These are phyloP conservation scores for Oryza officinalis DNA, from an alignment of 176 grass and related monocot species.

Conservation along the genomic window DNA sequence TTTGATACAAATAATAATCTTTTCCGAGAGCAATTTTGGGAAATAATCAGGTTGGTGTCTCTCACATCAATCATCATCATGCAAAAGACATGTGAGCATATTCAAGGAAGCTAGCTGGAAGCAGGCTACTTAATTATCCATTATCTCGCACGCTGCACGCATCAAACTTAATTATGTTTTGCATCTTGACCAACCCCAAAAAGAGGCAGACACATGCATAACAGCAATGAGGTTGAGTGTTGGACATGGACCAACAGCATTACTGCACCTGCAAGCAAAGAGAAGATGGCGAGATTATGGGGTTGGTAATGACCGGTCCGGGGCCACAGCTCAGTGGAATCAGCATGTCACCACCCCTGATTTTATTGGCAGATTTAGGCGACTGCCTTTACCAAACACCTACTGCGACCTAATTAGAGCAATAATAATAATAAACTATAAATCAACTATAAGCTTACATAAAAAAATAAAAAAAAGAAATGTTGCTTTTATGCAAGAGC, in stretches of 20 bases:
- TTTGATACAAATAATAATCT: too few species aligned
- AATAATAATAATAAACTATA: too few species aligned
- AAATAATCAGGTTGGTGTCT: too few species aligned
- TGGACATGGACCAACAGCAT: conserved; percentile 9
- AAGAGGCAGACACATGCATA: neutral
- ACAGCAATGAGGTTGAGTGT: neutral
- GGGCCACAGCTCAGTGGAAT: neutral
- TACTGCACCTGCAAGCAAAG: neutral
- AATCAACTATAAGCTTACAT: too few species aligned
- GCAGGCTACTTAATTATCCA: neutral
- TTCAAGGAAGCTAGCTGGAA: too few species aligned
- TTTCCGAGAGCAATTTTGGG: too few species aligned
- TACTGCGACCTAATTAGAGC: neutral
- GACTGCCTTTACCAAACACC: neutral
- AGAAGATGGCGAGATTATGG: neutral
- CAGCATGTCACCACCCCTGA: neutral
- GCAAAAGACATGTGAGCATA: too few species aligned
- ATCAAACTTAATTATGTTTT: neutral
- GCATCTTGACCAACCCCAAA: neutral
- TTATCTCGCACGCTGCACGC: neutral
- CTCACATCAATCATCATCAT: too few species aligned
- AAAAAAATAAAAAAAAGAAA: too few species aligned
- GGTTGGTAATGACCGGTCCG: neutral
- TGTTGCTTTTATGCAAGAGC: too few species aligned
- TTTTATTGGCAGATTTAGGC: neutral